A percentile compares a stretch with the other conserved stretches of the same genome.
Evolutionary conservation across 2,329 filamentous ascomycete genomes (phyloP).

Genomic region (Trichoderma sp.): DNA sequence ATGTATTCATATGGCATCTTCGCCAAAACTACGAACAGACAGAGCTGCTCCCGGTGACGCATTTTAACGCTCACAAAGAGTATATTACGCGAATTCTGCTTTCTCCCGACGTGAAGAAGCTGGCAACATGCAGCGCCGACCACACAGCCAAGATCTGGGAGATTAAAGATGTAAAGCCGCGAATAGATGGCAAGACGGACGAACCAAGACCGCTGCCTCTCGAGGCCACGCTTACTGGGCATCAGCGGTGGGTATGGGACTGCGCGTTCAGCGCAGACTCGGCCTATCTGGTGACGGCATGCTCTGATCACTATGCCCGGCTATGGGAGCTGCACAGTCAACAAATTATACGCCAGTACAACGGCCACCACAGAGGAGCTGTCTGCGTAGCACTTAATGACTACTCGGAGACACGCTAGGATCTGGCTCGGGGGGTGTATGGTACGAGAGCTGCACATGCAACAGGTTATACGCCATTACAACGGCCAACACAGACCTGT

Average conservation of each 20-base stretch:
- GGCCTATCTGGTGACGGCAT: slow-evolving; percentile 90
- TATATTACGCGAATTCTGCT: slow-evolving; percentile 92
- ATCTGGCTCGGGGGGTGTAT: not conserved
- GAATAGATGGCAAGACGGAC: slow-evolving; percentile 34
- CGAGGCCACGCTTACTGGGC: slow-evolving; percentile 83
- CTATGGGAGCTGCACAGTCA: slow-evolving; percentile 88
- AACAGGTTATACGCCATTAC: too few relatives aligned
- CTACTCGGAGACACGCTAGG: slow-evolving; percentile 61
- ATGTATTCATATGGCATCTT: slow-evolving; percentile 96
- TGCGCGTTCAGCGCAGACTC: slow-evolving; percentile 93
- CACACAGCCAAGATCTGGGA: slow-evolving; percentile 97
- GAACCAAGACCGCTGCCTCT: slow-evolving; percentile 68
- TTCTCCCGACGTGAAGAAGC: slow-evolving; percentile 89
- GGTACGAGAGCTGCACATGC: too few relatives aligned
- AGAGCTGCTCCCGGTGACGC: slow-evolving; percentile 80
- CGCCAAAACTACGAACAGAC: slow-evolving; percentile 81
- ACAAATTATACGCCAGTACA: slow-evolving; percentile 91
- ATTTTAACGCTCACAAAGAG: slow-evolving; percentile 86
- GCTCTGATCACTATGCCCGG: slow-evolving; percentile 88
- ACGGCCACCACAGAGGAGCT: slow-evolving; percentile 87
- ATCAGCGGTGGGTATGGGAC: slow-evolving; percentile 97
- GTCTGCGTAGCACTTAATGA: slow-evolving; percentile 94
- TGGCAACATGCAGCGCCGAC: slow-evolving; percentile 91
- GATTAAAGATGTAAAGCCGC: slow-evolving; percentile 68
- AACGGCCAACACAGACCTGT: slow-evolving; percentile 59